Evolutionary conservation across 345 rosid genomes (phyloP).

Genomic region (Melaleuca alternifolia): DNA sequence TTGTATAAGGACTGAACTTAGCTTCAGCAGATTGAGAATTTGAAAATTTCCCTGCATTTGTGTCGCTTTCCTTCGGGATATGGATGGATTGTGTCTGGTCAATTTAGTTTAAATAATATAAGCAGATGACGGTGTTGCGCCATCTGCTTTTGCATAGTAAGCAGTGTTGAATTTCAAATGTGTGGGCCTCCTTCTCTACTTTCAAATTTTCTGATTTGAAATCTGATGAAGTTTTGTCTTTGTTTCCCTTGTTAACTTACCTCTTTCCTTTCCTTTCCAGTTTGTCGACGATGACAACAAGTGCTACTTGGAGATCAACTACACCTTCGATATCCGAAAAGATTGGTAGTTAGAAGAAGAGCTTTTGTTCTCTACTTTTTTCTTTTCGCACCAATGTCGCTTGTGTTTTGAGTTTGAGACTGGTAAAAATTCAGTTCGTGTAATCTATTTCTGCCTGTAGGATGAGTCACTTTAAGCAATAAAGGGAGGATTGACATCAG

Average conservation of each 20-base stretch:
- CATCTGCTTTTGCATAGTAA: not conserved
- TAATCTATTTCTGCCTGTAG: not conserved
- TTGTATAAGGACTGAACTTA: not conserved
- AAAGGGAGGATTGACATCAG: not conserved
- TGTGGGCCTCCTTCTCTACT: not conserved
- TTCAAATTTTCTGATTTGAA: not conserved
- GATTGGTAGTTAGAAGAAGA: conserved; percentile 32
- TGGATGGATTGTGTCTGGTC: not conserved
- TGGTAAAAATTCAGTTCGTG: not conserved
- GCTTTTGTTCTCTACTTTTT: not conserved
- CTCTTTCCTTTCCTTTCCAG: conserved; percentile 21
- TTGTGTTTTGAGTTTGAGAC: not conserved
- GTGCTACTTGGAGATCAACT: conserved; percentile 88
- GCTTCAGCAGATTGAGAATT: not conserved
- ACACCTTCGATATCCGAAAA: conserved; percentile 77
- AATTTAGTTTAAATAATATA: not conserved
- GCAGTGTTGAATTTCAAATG: not conserved
- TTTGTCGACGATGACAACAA: conserved; percentile 76
- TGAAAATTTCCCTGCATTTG: not conserved
- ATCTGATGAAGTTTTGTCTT: not conserved
- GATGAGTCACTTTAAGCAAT: not conserved
- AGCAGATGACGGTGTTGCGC: not conserved
- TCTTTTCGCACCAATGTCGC: not conserved
- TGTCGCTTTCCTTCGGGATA: not conserved
- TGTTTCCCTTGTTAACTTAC: not conserved